Base-by-base conservation (phyloP, 176 grass and related monocot genomes). In the Tillandsia fasciculata region DNA sequence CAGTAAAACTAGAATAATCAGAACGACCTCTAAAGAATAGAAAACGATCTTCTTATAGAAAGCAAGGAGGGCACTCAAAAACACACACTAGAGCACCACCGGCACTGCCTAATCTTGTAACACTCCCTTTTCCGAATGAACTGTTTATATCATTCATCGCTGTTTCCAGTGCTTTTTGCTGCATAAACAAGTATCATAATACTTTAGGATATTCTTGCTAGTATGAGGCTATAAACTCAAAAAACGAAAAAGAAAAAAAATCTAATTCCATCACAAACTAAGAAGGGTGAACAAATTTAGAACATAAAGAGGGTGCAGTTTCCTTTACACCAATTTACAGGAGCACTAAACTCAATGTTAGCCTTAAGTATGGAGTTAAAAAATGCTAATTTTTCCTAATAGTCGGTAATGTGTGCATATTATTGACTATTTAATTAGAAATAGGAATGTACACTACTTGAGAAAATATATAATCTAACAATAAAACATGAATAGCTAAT, bases 131-230 rank as follows among this genome's bases (percentile, higher is more conserved):
- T 49, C 94, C 94, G 78, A 99, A 93, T 33, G 94, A 99, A 76
- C 54, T 99, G 66, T 93, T 99, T 83, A 99, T 99, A 51, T 99
- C 94, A 80, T 77, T 99, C 94, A 99, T 99, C 48, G 87, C 94
- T 3, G 87, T 84, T 79, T 99, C 94, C 65, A 93, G 78, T 77
- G 84, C 87, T 78, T 99, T 99, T 83, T 93, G 84, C 94, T 99
- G 82, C 65, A 74, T 26, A 79, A 68, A 68, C 78, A 75, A 75
- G 59, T 68, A 18, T 53, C 26, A 76, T 68, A n/a, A 65, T 71
- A 15, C 64, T 64, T 64, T 73, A 54, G 33, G 33, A 42, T 42
- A 24, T 24, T 24, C 24, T 24, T 24, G 24, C 24, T 24, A 24
- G 24, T 24, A 24, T 24, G 24, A 24, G 1, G 24, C 24, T 24